Percentiles rank a stretch among this genome's conserved stretches.
phyloP scores from a whole-genome alignment of 2,329 filamentous ascomycete species.

The Aspergillus tubingensis region DNA sequence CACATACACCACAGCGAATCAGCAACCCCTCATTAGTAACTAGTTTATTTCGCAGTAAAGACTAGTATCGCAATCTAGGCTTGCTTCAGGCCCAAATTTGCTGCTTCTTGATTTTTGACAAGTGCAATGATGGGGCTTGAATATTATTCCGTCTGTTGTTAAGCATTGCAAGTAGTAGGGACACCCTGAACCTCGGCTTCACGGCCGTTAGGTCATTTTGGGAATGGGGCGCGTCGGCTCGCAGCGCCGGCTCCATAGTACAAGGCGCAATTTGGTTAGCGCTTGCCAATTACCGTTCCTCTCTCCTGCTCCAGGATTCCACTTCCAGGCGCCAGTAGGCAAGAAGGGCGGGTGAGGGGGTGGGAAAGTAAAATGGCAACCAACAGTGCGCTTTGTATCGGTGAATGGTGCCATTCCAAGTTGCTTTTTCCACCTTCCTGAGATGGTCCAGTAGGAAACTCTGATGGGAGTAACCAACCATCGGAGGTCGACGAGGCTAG shows the following conservation, averaged over 20 bases:
- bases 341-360: background rate
- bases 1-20: background rate
- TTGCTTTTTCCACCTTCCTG: background rate
- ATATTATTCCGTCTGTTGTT: background rate
- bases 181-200: conserved; percentile 9
- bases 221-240: conserved; percentile 6
- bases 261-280: conserved; percentile 3
- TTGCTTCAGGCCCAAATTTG: background rate
- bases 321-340: background rate
- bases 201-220: conserved; percentile 7
- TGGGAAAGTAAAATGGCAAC: background rate
- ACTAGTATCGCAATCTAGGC: no score
- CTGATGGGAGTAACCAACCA: conserved; percentile 1
- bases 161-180: conserved; percentile 6
- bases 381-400: background rate
- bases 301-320: background rate
- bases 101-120: background rate
- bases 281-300: conserved; percentile 3
- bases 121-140: background rate
- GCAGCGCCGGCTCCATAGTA: conserved; percentile 3
- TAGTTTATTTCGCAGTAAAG: no score
- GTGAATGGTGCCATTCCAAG: background rate
- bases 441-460: conserved; percentile 9
- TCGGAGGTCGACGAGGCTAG: background rate
- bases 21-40: background rate